Evolutionary conservation across 441 rosid genomes (phyloP).

Genomic region (Corymbia citriodora): DNA sequence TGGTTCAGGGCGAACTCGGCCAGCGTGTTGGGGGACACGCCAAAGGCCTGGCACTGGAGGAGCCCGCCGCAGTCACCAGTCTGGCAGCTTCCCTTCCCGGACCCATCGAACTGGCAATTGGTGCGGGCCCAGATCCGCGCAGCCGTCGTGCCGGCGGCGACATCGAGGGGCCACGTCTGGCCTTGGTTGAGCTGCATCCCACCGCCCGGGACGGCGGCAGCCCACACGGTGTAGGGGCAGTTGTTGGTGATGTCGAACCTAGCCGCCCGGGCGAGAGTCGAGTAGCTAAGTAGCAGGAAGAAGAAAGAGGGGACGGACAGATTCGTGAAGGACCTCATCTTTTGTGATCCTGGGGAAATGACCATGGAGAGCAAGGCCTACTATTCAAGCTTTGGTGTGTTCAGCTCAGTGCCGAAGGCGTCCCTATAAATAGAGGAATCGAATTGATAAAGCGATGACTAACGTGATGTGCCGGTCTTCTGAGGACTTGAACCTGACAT

Average conservation of each 20-base stretch:
- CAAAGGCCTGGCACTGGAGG: background rate
- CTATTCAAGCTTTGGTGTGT: background rate
- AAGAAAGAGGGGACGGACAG: background rate
- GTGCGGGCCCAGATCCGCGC: conserved; percentile 10
- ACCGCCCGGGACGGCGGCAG: background rate
- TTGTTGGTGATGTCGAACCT: conserved; percentile 2
- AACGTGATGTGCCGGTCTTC: background rate
- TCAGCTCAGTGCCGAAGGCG: background rate
- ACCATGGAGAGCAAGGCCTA: background rate
- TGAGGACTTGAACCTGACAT: background rate
- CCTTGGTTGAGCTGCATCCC: background rate
- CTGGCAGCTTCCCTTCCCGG: background rate
- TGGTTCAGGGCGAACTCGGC: conserved; percentile 3
- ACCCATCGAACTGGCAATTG: background rate
- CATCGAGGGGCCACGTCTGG: background rate
- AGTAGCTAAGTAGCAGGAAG: background rate
- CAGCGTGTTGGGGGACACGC: background rate
- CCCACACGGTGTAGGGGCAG: conserved; percentile 10
- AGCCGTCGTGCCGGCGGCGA: background rate
- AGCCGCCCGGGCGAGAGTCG: background rate
- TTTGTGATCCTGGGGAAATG: background rate
- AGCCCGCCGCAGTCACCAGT: conserved; percentile 1
- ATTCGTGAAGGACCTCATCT: background rate
- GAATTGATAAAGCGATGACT: background rate
- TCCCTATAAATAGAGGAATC: background rate